These are phyloP conservation scores for Aspergillus pseudonomiae DNA, from an alignment of 2,329 filamentous ascomycete species.

Conservation along the genomic window DNA sequence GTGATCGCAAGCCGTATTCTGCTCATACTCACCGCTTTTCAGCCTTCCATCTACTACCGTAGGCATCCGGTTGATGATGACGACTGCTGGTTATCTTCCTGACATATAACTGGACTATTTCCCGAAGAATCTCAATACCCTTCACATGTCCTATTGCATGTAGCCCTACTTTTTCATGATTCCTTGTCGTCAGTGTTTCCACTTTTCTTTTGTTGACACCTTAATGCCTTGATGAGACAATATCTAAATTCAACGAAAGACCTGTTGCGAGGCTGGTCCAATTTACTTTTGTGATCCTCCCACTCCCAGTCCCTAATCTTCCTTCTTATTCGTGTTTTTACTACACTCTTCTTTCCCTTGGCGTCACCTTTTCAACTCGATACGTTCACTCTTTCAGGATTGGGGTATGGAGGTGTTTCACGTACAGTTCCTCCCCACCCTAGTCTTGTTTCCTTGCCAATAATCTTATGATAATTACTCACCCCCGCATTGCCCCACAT, in stretches of 20 bases:
- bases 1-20: slow-evolving; percentile 11
- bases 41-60: background rate
- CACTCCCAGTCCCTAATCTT: background rate
- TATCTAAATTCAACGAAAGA: background rate
- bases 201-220: slow-evolving; percentile 1
- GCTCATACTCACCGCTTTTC: background rate
- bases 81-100: background rate
- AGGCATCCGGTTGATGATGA: background rate
- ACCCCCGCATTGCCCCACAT: slow-evolving; percentile 11
- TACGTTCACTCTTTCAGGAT: background rate
- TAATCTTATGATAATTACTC: slow-evolving; percentile 11
- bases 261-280: background rate
- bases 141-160: slow-evolving; percentile 6
- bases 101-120: background rate
- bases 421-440: slow-evolving; percentile 9
- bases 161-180: slow-evolving; percentile 11
- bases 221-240: slow-evolving; percentile 3
- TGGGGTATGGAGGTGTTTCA: background rate
- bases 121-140: slow-evolving; percentile 6
- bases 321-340: slow-evolving; percentile 13
- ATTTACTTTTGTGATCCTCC: background rate
- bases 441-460: background rate
- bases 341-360: slow-evolving; percentile 6
- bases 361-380: background rate
- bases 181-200: background rate